Evolutionary conservation across 2,329 filamentous ascomycete species (phyloP).

Genomic region (Hirsutella thompsonii): DNA sequence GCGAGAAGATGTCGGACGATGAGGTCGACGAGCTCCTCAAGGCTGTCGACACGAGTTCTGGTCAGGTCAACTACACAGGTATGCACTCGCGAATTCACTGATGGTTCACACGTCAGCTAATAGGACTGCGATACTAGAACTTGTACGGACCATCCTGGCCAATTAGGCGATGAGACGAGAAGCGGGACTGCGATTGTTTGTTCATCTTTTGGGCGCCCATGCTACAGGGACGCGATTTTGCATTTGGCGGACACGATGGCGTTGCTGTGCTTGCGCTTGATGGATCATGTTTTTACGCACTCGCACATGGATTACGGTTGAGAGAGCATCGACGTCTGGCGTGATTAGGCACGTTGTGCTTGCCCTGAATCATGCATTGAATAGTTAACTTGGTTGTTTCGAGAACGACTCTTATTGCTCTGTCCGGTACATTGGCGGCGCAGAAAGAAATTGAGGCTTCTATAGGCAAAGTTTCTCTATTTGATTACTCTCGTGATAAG

Average conservation of each 20-base stretch:
- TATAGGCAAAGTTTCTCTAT: no score
- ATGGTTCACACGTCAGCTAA: constrained; percentile 3
- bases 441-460: no score
- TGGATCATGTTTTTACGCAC: neutral
- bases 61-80: constrained; percentile 97
- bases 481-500: no score
- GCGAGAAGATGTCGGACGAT: constrained; percentile 98
- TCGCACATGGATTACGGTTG: neutral
- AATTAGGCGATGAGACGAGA: constrained; percentile 40
- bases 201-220: constrained; percentile 1
- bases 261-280: constrained; percentile 6
- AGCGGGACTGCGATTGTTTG: constrained; percentile 7
- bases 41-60: constrained; percentile 89
- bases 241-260: neutral
- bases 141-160: constrained; percentile 76
- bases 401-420: neutral
- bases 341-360: neutral
- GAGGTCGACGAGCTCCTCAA: constrained; percentile 98
- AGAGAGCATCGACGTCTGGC: neutral
- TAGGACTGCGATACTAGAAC: constrained; percentile 37
- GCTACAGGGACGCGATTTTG: neutral
- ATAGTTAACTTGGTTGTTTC: neutral
- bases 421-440: neutral
- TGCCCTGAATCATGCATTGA: neutral
- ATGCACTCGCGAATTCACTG: constrained; percentile 9